Evolutionary conservation across 768 basidiomycete species (phyloP).

Genomic region (Tulasnella sp.): DNA sequence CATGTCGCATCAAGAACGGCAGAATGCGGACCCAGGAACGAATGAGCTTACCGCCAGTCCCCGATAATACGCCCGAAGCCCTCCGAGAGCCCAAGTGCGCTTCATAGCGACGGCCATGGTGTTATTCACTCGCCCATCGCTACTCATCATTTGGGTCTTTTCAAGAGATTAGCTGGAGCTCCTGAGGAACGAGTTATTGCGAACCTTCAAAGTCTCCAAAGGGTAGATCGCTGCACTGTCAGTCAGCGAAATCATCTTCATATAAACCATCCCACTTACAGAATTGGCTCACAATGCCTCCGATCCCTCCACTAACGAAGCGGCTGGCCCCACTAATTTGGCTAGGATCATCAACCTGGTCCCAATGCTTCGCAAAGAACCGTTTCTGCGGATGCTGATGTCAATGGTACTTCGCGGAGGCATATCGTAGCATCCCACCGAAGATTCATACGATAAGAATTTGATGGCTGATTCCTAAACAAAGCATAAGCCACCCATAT

Average conservation of each 20-base stretch:
- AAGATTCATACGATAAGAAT: constrained; percentile 89
- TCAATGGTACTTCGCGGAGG: too few species aligned
- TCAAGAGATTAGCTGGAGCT: background rate
- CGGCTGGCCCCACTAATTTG: constrained; percentile 86
- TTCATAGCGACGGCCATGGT: constrained; percentile 50
- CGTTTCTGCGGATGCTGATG: constrained; percentile 61
- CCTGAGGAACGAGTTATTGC: background rate
- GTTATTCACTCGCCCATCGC: constrained; percentile 34
- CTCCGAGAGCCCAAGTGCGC: constrained; percentile 67
- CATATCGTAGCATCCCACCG: constrained; percentile 39
- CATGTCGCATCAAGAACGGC: constrained; percentile 17
- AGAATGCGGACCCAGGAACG: constrained; percentile 18
- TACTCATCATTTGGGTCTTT: constrained; percentile 95
- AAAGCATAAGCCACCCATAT: background rate
- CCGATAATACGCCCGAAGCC: constrained; percentile 75
- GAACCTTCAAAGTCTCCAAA: constrained; percentile 86
- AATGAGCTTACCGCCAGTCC: constrained; percentile 61
- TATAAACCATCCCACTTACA: constrained; percentile 35
- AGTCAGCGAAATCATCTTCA: constrained; percentile 3
- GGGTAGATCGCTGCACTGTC: constrained; percentile 73
- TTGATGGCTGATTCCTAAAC: constrained; percentile 85
- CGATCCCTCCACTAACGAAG: constrained; percentile 90
- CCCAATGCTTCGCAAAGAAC: constrained; percentile 82
- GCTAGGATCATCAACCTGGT: constrained; percentile 75
- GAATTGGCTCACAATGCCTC: constrained; percentile 87